These are phyloP conservation scores for Metarhizium rileyi DNA, from an alignment of 2,329 filamentous ascomycete species.

Conservation along the genomic window DNA sequence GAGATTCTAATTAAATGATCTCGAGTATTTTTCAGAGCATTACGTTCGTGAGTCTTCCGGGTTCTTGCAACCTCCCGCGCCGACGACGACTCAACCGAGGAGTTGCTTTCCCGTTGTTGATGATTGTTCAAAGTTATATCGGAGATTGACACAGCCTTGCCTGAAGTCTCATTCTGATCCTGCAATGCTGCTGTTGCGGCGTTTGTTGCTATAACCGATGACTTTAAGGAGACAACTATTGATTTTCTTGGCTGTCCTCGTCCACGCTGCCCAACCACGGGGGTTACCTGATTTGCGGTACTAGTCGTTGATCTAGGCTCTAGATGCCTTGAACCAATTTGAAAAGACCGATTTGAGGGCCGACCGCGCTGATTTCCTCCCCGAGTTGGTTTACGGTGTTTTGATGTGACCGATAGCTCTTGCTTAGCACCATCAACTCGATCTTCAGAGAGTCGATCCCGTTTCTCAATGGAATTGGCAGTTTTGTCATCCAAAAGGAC, in stretches of 20 bases:
- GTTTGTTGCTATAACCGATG: not conserved
- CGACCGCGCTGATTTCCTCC: conserved; percentile 18
- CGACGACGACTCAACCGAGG: not conserved
- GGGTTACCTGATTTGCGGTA: not conserved
- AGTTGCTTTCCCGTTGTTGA: not conserved
- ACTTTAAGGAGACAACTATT: not conserved
- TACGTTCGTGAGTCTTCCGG: not conserved
- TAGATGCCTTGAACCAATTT: conserved; percentile 2
- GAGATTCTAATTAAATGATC: not conserved
- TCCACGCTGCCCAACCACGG: conserved; percentile 6
- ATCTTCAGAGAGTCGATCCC: not conserved
- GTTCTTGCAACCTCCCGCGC: not conserved
- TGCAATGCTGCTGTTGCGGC: not conserved
- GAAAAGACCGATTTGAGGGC: conserved; percentile 20
- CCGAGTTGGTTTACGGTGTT: not conserved
- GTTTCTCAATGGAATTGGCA: not conserved
- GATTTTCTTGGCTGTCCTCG: conserved; percentile 20
- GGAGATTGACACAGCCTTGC: not conserved
- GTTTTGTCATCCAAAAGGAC: conserved; percentile 28
- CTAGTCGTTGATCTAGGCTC: not conserved
- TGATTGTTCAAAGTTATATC: not conserved
- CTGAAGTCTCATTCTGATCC: not conserved
- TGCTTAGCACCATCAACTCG: conserved; percentile 6
- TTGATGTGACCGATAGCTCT: not conserved
- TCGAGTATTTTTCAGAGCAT: not conserved